Conservation (phyloP, 306 rosid species). For the Pyrus communis region DNA sequence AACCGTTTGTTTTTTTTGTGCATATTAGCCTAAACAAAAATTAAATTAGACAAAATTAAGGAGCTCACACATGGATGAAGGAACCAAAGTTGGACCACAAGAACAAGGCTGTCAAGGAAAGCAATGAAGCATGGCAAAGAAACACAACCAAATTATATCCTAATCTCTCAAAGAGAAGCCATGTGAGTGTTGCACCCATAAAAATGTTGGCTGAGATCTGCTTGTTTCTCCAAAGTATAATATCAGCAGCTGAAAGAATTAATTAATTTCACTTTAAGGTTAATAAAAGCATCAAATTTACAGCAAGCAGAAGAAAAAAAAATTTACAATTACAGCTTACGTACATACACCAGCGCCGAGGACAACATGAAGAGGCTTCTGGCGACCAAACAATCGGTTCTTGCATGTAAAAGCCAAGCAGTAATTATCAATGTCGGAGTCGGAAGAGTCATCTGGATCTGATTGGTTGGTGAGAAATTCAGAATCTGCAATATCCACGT, state of each 20-base stretch:
- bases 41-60: not conserved
- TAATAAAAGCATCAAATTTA: not conserved
- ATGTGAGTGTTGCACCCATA: conserved; percentile 32
- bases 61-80: conserved; percentile 38
- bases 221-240: conserved; percentile 54
- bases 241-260: conserved; percentile 41
- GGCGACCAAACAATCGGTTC: conserved; percentile 49
- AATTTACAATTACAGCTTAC: not conserved
- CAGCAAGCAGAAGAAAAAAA: not conserved
- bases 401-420: conserved; percentile 22
- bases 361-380: conserved; percentile 42
- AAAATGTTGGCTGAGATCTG: conserved; percentile 28
- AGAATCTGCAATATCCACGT: conserved; percentile 45
- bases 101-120: conserved; percentile 31
- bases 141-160: conserved; percentile 43
- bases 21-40: no score
- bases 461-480: conserved; percentile 33
- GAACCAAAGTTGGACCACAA: conserved; percentile 37
- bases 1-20: not conserved
- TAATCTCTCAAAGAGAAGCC: conserved; percentile 41
- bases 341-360: conserved; percentile 56
- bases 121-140: conserved; percentile 35
- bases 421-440: conserved; percentile 33
- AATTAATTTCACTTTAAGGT: not conserved
- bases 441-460: conserved; percentile 38